Evolutionary conservation across 805 yeast genomes (phyloP).

Genomic region (Blastobotrys robertii): DNA sequence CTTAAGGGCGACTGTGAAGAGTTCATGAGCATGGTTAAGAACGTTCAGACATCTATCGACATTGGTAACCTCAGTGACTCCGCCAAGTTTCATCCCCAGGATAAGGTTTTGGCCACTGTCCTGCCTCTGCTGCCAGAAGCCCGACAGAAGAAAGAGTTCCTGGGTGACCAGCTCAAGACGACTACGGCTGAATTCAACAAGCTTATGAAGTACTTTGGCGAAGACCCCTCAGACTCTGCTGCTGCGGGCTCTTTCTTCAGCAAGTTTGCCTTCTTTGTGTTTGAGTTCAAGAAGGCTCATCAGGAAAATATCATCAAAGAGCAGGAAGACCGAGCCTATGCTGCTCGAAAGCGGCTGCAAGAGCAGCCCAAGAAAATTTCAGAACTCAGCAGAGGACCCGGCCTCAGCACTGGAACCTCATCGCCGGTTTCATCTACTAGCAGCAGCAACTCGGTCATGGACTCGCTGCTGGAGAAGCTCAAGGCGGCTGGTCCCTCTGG

Average conservation of each 20-base stretch:
- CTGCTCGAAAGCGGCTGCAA: conserved; percentile 57
- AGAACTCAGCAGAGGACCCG: conserved; percentile 15
- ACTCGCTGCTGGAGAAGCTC: conserved; percentile 72
- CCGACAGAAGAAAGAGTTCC: conserved; percentile 51
- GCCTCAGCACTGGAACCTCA: conserved; percentile 7
- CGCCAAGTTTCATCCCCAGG: conserved; percentile 71
- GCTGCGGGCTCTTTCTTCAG: conserved; percentile 63
- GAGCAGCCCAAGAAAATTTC: conserved; percentile 36
- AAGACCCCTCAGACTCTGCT: conserved; percentile 61
- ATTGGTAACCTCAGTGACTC: conserved; percentile 83
- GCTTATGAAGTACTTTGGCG: conserved; percentile 83
- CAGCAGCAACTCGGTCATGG: conserved; percentile 55
- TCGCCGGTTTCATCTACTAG: conserved; percentile 19
- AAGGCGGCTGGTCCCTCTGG: conserved; percentile 76
- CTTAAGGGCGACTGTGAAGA: conserved; percentile 61
- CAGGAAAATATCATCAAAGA: conserved; percentile 71
- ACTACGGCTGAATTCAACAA: conserved; percentile 57
- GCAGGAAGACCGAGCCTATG: conserved; percentile 69
- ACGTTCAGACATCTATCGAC: conserved; percentile 63
- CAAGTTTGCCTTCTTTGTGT: conserved; percentile 70
- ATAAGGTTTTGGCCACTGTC: conserved; percentile 53
- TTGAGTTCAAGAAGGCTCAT: conserved; percentile 71
- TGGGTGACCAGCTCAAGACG: conserved; percentile 53
- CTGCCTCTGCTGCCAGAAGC: conserved; percentile 67
- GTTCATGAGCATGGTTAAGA: conserved; percentile 49